Evolutionary conservation across 106 monocot genomes (phyloP).

Genomic region (Cymbidium sinense): DNA sequence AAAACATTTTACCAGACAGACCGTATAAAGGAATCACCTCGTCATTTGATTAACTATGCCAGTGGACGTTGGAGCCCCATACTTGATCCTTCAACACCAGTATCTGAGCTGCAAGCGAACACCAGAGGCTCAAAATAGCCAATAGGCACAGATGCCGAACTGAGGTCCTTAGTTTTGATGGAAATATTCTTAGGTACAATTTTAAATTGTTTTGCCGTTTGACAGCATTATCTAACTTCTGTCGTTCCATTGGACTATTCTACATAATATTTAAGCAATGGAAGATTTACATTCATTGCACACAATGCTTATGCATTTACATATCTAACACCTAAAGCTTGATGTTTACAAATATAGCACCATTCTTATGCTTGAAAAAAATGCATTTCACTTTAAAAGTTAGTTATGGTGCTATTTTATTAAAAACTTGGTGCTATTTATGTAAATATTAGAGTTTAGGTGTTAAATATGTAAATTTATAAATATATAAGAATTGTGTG

Average conservation of each 20-base stretch:
- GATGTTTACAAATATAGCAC: too few relatives aligned
- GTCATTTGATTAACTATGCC: slow-evolving; percentile 61
- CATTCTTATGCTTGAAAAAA: too few relatives aligned
- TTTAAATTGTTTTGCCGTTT: neutral
- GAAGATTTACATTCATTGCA: too few relatives aligned
- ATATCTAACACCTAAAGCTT: too few relatives aligned
- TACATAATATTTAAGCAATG: neutral
- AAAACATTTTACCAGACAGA: slow-evolving; percentile 72
- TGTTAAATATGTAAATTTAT: too few relatives aligned
- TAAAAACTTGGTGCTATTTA: too few relatives aligned
- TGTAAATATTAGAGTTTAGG: too few relatives aligned
- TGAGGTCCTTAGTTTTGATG: slow-evolving; percentile 89
- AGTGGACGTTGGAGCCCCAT: slow-evolving; percentile 89
- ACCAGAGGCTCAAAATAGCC: slow-evolving; percentile 69
- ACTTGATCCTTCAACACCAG: slow-evolving; percentile 64
- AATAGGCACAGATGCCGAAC: slow-evolving; percentile 47
- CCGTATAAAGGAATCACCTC: slow-evolving; percentile 43
- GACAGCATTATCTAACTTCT: neutral
- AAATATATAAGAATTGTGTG: too few relatives aligned
- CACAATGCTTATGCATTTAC: too few relatives aligned
- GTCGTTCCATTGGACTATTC: neutral
- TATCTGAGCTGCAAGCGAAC: slow-evolving; percentile 58
- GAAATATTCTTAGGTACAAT: slow-evolving; percentile 78
- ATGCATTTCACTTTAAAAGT: too few relatives aligned
- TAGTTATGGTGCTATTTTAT: too few relatives aligned